A percentile compares a stretch with the other conserved stretches of the same genome.
Evolutionary conservation across 164 flowering plant genomes (phyloP).

Genomic region (Nelumbo lutea): DNA sequence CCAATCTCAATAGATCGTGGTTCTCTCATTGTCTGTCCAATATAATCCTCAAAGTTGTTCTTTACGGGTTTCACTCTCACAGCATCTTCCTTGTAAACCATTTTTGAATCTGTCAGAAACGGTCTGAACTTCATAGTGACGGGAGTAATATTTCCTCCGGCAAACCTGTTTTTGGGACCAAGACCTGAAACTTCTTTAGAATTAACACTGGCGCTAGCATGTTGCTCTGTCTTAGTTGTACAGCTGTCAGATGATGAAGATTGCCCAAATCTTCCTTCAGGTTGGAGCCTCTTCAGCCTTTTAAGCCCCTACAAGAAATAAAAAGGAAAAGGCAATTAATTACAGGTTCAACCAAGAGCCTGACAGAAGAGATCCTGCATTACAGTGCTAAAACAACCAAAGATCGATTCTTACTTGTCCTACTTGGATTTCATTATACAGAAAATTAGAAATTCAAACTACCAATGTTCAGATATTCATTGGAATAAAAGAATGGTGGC

Average conservation of each 20-base stretch:
- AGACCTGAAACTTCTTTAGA: conserved; percentile 25
- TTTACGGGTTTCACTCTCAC: conserved; percentile 23
- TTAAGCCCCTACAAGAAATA: conserved; percentile 46
- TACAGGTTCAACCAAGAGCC: not conserved
- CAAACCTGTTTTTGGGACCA: conserved; percentile 26
- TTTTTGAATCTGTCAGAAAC: not conserved
- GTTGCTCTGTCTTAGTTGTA: conserved; percentile 20
- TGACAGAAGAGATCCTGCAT: not conserved
- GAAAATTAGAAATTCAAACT: too few species aligned
- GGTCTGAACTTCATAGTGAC: conserved; percentile 38
- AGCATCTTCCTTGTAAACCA: conserved; percentile 21
- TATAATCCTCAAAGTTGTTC: conserved; percentile 23
- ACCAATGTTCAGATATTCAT: too few species aligned
- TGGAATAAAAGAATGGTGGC: too few species aligned
- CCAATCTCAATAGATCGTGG: conserved; percentile 38
- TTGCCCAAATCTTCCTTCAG: conserved; percentile 32
- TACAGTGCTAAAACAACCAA: not conserved
- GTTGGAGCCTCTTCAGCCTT: conserved; percentile 49
- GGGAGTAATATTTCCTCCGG: conserved; percentile 30
- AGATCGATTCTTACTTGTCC: too few species aligned
- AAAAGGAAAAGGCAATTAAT: not conserved
- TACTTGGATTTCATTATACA: too few species aligned
- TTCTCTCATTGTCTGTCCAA: conserved; percentile 30
- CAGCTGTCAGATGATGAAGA: conserved; percentile 18
- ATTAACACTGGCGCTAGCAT: conserved; percentile 4